Percentiles rank a stretch among this genome's conserved stretches.
Conservation (phyloP, 306 rosid genomes). For the Begonia peltatifolia region DNA sequence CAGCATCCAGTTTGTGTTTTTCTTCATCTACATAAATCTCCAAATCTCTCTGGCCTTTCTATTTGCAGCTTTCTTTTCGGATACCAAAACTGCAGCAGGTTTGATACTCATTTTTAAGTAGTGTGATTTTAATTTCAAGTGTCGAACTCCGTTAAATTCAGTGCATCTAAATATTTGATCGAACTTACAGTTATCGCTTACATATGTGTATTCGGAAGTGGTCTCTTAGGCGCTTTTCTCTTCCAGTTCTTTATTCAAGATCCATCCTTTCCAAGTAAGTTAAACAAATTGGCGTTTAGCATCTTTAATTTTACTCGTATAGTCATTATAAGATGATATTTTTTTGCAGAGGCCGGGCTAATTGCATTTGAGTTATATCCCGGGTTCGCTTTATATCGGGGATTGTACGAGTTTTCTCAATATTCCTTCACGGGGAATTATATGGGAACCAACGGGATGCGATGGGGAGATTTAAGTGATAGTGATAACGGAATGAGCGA, state of each 20-base stretch:
- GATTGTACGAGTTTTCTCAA: conserved; percentile 58
- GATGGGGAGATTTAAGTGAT: conserved; percentile 54
- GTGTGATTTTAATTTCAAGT: too few species aligned
- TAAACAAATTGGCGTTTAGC: background rate
- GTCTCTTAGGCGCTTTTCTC: conserved; percentile 71
- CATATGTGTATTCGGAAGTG: conserved; percentile 68
- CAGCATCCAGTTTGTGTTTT: conserved; percentile 73
- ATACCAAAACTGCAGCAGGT: conserved; percentile 84
- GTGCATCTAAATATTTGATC: conserved; percentile 2
- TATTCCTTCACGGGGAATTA: conserved; percentile 30
- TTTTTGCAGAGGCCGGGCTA: conserved; percentile 39
- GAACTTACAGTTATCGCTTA: conserved; percentile 49
- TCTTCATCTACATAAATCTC: conserved; percentile 70
- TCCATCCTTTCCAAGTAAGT: conserved; percentile 71
- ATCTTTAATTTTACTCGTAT: background rate
- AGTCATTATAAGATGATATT: background rate
- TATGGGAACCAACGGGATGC: conserved; percentile 60
- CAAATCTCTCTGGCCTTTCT: conserved; percentile 74
- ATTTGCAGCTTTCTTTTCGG: conserved; percentile 49
- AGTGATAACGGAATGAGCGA: conserved; percentile 57
- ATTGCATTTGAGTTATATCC: conserved; percentile 67
- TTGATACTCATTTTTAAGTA: conserved; percentile 10
- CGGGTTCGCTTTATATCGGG: conserved; percentile 68
- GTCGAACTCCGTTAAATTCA: too few species aligned
- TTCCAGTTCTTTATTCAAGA: conserved; percentile 63